phyloP scores from a whole-genome alignment of 164 flowering plant species.

The Liquidambar formosana region DNA sequence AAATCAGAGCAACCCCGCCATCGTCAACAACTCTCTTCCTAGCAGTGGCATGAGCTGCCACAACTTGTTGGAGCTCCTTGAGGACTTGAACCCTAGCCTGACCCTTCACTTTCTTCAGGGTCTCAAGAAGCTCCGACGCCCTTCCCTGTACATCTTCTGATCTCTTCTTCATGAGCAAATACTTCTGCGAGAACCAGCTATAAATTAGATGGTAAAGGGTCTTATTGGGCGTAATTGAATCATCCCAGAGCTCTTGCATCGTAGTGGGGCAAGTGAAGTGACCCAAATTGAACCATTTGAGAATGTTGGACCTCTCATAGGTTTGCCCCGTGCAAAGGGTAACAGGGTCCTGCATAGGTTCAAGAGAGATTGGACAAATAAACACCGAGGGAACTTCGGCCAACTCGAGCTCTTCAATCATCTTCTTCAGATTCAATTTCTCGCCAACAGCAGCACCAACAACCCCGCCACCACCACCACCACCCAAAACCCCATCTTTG shows the following conservation, averaged over 20 bases:
- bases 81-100: conserved; percentile 73
- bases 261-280: conserved; percentile 70
- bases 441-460: conserved; percentile 23
- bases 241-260: conserved; percentile 76
- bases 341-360: conserved; percentile 74
- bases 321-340: conserved; percentile 78
- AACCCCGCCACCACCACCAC: conserved; percentile 25
- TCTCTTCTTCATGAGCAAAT: conserved; percentile 65
- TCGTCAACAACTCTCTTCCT: conserved; percentile 63
- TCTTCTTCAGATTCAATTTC: conserved; percentile 53
- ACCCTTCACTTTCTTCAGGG: conserved; percentile 77
- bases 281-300: conserved; percentile 63
- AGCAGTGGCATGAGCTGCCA: conserved; percentile 54
- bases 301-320: conserved; percentile 63
- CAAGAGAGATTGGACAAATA: conserved; percentile 66
- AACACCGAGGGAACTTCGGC: conserved; percentile 52
- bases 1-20: conserved; percentile 59
- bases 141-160: conserved; percentile 80
- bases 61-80: conserved; percentile 65
- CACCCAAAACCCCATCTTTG: conserved; percentile 53
- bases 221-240: conserved; percentile 54
- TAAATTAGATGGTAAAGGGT: conserved; percentile 49
- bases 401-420: conserved; percentile 47
- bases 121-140: conserved; percentile 63
- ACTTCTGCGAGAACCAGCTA: conserved; percentile 56